Conservation (phyloP, 441 rosid genomes). For the Mallotus japonicus region DNA sequence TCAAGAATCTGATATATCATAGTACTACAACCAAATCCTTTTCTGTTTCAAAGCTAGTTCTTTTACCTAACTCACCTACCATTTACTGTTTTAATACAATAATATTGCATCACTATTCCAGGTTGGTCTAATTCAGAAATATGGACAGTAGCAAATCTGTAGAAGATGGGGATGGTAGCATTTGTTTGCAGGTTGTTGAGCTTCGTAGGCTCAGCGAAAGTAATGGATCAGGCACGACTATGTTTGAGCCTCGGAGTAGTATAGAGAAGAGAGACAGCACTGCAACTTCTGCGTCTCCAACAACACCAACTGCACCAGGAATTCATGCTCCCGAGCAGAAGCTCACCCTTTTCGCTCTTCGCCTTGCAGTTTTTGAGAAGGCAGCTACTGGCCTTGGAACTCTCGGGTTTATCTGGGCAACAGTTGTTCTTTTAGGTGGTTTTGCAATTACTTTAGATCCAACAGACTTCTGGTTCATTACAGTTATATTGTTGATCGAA, state of each 20-base stretch:
- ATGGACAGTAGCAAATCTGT: slow-evolving; percentile 43
- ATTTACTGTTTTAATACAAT: not conserved
- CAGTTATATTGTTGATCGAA: slow-evolving; percentile 74
- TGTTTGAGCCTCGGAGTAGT: slow-evolving; percentile 53
- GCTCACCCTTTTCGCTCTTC: slow-evolving; percentile 84
- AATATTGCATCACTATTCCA: not conserved
- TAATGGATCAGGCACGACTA: slow-evolving; percentile 46
- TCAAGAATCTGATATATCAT: not conserved
- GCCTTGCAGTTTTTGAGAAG: slow-evolving; percentile 81
- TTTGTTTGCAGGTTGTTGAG: slow-evolving; percentile 49
- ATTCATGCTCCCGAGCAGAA: slow-evolving; percentile 72
- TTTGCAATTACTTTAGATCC: slow-evolving; percentile 79
- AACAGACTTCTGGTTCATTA: slow-evolving; percentile 87
- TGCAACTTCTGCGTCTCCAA: slow-evolving; percentile 33
- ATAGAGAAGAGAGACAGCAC: slow-evolving; percentile 49
- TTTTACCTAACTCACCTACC: not conserved
- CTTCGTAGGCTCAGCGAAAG: slow-evolving; percentile 47
- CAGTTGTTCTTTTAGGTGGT: slow-evolving; percentile 92
- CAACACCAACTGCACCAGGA: slow-evolving; percentile 20
- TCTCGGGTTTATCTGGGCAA: slow-evolving; percentile 94
- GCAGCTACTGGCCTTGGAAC: slow-evolving; percentile 85
- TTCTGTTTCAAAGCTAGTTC: slow-evolving; percentile 5
- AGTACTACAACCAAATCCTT: not conserved
- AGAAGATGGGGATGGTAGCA: slow-evolving; percentile 46
- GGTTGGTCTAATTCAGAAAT: slow-evolving; percentile 1